Base-by-base conservation (phyloP, 2,329 filamentous ascomycete species). In the Rachicladosporium sp. region DNA sequence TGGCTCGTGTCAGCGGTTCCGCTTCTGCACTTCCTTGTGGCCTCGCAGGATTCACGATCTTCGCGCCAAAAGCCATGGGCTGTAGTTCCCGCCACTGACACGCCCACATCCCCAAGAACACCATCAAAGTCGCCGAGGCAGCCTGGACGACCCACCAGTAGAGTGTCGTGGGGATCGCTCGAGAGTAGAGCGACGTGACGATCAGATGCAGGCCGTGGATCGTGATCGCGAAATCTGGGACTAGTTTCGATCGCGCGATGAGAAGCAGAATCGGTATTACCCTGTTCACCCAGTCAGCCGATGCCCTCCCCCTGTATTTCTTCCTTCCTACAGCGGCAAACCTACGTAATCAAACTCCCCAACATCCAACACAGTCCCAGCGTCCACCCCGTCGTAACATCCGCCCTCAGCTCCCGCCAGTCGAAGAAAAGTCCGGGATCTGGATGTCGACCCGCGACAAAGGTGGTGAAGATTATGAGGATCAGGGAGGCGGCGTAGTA, bases 191-290 rank as follows among this genome's bases (percentile, higher is more conserved):
- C 12, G 78, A 80, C 21, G 84, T 83, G 52, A 85, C 62, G 52
- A 91, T 47, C 38, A 94, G 73, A 59, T 94, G 84, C 32, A 94
- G 67, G 58, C 83, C 74, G 65, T 93, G 86, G 11, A 95, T 74
- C 2, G 89, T 94, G 15, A 95, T 68, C 27, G 86, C 84, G 60
- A 96, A 98, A 64, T 98, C 91, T 50, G 86, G 86, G 37, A 96
- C 83, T 44, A 96, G 81, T 61, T 96, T 96, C 35, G 82, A 91
- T 46, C 91, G 85, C 12, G 81, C 79, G 50, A 98, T 77, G 42
- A 96, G 69, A 39, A 89, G 65, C 37, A 94, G 76, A 42, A 95
- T 80, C 32, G 86, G 82, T 43, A 93, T 76, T 32, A 85, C 77
- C 57, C 89, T 96, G 55, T 43, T 1, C 23, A 27, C 6, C 23